Percentiles rank a stretch among this genome's conserved stretches.
Conservation (phyloP, 2,329 filamentous ascomycete species). For the Ceratocystis albifundus region DNA sequence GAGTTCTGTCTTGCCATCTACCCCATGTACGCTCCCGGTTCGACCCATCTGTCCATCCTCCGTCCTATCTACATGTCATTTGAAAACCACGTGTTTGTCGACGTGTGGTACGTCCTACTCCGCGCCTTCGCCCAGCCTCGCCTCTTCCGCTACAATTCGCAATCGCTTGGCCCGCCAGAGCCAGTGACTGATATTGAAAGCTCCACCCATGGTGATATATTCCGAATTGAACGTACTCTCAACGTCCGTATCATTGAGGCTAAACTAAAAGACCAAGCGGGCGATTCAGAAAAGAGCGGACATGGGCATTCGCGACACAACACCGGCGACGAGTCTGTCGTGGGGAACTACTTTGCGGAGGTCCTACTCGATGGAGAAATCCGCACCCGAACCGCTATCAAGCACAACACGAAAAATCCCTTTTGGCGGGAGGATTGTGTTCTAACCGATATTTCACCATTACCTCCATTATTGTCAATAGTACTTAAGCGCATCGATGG, state of each 20-base stretch:
- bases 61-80: constrained; percentile 83
- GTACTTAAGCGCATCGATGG: constrained; percentile 56
- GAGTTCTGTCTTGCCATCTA: constrained; percentile 94
- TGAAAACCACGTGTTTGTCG: constrained; percentile 79
- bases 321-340: constrained; percentile 34
- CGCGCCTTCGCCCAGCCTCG: constrained; percentile 87
- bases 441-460: constrained; percentile 60
- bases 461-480: constrained; percentile 57
- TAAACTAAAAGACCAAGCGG: constrained; percentile 39
- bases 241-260: constrained; percentile 50
- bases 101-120: constrained; percentile 91
- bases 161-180: constrained; percentile 34
- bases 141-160: constrained; percentile 56
- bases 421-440: constrained; percentile 77
- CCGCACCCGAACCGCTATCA: constrained; percentile 61
- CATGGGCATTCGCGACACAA: constrained; percentile 11
- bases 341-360: constrained; percentile 67
- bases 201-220: constrained; percentile 38
- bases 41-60: constrained; percentile 61
- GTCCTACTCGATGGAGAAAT: constrained; percentile 70
- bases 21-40: constrained; percentile 71
- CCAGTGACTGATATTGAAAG: constrained; percentile 34
- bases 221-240: constrained; percentile 51
- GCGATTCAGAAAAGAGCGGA: constrained; percentile 12
- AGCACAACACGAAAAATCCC: constrained; percentile 58